Evolutionary conservation across 1,284 basidiomycete genomes (phyloP), one percentile per base, ranked within the genome.

Genomic region (Heterobasidion irregulare): DNA sequence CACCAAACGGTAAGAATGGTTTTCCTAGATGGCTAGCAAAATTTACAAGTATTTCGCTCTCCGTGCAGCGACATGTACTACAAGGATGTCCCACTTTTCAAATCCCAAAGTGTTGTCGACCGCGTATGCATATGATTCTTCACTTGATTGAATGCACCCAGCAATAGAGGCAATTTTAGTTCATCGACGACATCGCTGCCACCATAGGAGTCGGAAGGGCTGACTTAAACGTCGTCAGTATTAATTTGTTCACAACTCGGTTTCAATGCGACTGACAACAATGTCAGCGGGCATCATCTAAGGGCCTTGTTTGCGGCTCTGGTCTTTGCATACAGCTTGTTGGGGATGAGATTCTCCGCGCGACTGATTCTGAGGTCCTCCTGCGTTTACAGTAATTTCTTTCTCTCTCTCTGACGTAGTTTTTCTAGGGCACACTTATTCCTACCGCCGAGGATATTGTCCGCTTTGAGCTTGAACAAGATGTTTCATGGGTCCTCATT

Each of bases 151-250:
- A 50, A 44, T 51, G 6, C 26, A 56, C 16, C 35, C 36, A 45
- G 18, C 38, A 13, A 16, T 52, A 34, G 26, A 13, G 10, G 8
- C 47, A 13, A 15, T 35, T 2, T 32, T 61, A 96, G 93, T 75
- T 96, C 15, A 82, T 95, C 16, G 93, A 96, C 63, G 91, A 94
- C 63, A 70, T 97, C 12, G 88, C 92, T 0, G 91, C 90, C 0
- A 92, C 92, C 0, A 79, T 94, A 33, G 74, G 78, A 2, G 65
- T 94, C 2, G 76, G 83, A 51, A 77, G 94, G 44, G 79, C 80
- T 6, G 86, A 92, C 63, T 75, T 97, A 55, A 85, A 89, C 63
- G 83, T 97, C 35, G 93, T 93, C 59, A 64, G 77, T 65, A 18
- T 15, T 13, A 46, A n/a, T 6, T 33, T 53, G 47, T 49, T 41